Base-by-base conservation (phyloP, 495 filamentous ascomycete species). In the Chaetomium fimeti region DNA sequence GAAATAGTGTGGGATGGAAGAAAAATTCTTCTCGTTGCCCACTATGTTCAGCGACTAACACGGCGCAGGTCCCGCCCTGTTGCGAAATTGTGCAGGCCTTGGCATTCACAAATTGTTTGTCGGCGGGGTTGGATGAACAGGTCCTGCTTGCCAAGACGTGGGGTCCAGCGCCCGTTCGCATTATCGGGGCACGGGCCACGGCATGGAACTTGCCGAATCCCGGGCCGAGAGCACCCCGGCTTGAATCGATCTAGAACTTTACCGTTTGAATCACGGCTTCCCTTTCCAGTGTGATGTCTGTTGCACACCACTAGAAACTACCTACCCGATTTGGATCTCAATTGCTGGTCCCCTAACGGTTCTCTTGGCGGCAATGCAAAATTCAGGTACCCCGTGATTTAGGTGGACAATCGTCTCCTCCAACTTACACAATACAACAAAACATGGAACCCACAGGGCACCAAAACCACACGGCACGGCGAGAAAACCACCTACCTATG, bases 41-140 rank as follows among this genome's bases (percentile, higher is more conserved):
- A 18, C 28, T 40, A 16, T 28, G 16, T 32, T 3, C 32, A 20
- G 20, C 53, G 62, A 64, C 62, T 64, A 51, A 64, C 62, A 64
- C 54, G 9, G 18, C 24, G n/a, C 28, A 25, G 53, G 54, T 40
- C 53, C 54, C 54, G 15, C 16, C 27, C 53, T 28, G 8, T 22
- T 55, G 13, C 16, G 48, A 54, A 62, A 48, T 49, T 63, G 20
- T 57, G 61, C 61, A 57, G n/a, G 48, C 25, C 62, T 64, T 64
- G 62, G 62, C 62, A 25, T 48, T 51, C 62, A 57, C 61, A 64
- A 62, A 55, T 47, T 45, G n/a, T 62, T 45, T 8, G 11, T 25
- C 24, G 59, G 49, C 25, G 49, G 60, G 60, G 48, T 52, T 29
- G 49, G 36, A 29, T 43, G 47, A 27, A 16, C 40, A 28, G 57